A percentile compares a stretch with the other conserved stretches of the same genome.
These are phyloP conservation scores for Falciphora oryzae DNA, from an alignment of 2,329 filamentous ascomycete genomes.

Conservation along the genomic window DNA sequence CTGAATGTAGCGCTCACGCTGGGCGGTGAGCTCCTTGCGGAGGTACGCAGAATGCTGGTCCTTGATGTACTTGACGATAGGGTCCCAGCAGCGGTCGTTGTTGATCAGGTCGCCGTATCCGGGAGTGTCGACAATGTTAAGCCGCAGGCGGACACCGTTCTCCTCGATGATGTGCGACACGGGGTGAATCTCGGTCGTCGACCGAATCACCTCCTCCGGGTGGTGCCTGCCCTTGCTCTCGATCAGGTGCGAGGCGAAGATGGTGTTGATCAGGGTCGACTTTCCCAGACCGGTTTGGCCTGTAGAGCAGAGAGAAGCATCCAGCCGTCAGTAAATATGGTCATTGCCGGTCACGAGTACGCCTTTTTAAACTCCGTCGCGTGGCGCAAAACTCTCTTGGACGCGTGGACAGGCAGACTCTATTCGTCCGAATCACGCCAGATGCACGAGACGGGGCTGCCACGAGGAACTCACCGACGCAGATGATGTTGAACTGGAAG, in stretches of 20 bases:
- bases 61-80: conserved; percentile 99
- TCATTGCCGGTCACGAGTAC: background rate
- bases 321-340: background rate
- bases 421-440: background rate
- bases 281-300: conserved; percentile 98
- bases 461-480: conserved; percentile 70
- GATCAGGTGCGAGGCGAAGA: conserved; percentile 98
- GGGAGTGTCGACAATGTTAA: conserved; percentile 99
- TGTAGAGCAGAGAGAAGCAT: conserved; percentile 30
- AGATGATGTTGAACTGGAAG: conserved; percentile 97
- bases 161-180: conserved; percentile 99
- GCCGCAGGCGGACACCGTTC: conserved; percentile 91
- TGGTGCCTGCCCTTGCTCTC: conserved; percentile 94
- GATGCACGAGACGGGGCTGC: background rate
- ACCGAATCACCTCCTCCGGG: conserved; percentile 88
- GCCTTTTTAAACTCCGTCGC: background rate
- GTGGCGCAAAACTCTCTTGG: background rate
- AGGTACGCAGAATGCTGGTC: conserved; percentile 99
- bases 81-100: conserved; percentile 99
- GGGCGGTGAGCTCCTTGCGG: conserved; percentile 97
- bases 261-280: conserved; percentile 99
- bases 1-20: conserved; percentile 98
- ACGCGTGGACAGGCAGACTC: background rate
- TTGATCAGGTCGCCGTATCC: conserved; percentile 98
- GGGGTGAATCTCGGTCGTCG: conserved; percentile 95